Percentiles rank a stretch among this genome's conserved stretches.
These are phyloP conservation scores for Nakazawaea siamensis DNA, from an alignment of 805 yeast genomes.

Conservation along the genomic window DNA sequence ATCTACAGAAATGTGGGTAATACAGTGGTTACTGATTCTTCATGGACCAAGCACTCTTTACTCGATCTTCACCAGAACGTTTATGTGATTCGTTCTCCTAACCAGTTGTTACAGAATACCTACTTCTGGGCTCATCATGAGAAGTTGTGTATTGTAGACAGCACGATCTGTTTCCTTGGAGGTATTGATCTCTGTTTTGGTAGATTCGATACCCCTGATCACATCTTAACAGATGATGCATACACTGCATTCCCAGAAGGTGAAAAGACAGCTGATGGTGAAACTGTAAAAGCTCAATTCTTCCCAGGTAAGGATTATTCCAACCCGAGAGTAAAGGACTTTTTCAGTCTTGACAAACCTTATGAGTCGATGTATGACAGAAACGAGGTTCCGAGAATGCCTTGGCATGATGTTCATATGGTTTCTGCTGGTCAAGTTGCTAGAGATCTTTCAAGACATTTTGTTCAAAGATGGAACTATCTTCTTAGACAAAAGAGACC, in stretches of 20 bases:
- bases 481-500: conserved; percentile 89
- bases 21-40: conserved; percentile 88
- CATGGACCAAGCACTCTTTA: conserved; percentile 90
- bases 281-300: conserved; percentile 37
- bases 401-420: conserved; percentile 99
- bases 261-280: conserved; percentile 12
- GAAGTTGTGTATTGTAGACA: conserved; percentile 79
- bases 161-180: conserved; percentile 83
- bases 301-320: conserved; percentile 98
- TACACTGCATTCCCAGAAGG: conserved; percentile 22
- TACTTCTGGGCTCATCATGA: conserved; percentile 99
- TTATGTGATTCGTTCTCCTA: conserved; percentile 89
- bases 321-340: conserved; percentile 89
- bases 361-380: conserved; percentile 91
- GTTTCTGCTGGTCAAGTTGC: conserved; percentile 92
- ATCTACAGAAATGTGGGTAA: conserved; percentile 91
- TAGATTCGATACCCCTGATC: conserved; percentile 94
- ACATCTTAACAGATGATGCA: conserved; percentile 72
- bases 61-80: conserved; percentile 79
- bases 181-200: conserved; percentile 96
- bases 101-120: conserved; percentile 87
- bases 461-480: conserved; percentile 97
- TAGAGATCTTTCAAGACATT: conserved; percentile 85
- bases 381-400: conserved; percentile 81
- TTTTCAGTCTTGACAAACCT: conserved; percentile 72